These are phyloP conservation scores for Bacterosira constricta DNA, from an alignment of 108 stramenopile genomes.

Conservation along the genomic window DNA sequence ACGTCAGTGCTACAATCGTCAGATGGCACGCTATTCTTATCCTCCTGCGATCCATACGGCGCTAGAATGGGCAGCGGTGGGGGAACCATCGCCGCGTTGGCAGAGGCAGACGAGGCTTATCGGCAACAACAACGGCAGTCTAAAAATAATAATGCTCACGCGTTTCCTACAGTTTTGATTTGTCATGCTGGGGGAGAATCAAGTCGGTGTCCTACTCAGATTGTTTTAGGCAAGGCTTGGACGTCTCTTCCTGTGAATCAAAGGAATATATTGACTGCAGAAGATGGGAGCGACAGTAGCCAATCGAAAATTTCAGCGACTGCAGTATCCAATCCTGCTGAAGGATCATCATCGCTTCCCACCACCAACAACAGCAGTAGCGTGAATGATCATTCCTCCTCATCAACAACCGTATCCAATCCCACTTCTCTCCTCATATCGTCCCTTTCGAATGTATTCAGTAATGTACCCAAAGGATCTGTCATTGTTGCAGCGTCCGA, in stretches of 20 bases:
- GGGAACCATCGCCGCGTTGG: constrained; percentile 76
- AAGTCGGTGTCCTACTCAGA: constrained; percentile 79
- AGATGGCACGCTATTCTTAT: constrained; percentile 40
- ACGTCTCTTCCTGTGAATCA: constrained; percentile 53
- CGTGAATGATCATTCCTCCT: too few relatives aligned
- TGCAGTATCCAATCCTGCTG: too few relatives aligned
- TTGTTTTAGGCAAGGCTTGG: constrained; percentile 86
- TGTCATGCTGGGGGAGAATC: constrained; percentile 86
- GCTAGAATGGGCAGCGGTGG: constrained; percentile 77
- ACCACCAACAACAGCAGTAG: too few relatives aligned
- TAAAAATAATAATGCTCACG: background rate
- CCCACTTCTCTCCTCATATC: constrained; percentile 62
- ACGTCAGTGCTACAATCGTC: background rate
- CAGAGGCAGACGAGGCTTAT: constrained; percentile 29
- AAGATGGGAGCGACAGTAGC: too few relatives aligned
- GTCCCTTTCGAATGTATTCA: constrained; percentile 46
- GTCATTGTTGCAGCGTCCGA: constrained; percentile 76
- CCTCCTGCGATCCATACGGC: constrained; percentile 73
- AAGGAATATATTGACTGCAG: background rate
- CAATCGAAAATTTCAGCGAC: too few relatives aligned
- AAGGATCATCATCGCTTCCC: too few relatives aligned
- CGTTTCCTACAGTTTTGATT: constrained; percentile 45
- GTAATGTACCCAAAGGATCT: constrained; percentile 54
- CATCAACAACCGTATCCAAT: constrained; percentile 29
- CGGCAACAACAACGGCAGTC: background rate